Evolutionary conservation across 257 asterid genomes (phyloP).

Genomic region (Solanum clarkiae): DNA sequence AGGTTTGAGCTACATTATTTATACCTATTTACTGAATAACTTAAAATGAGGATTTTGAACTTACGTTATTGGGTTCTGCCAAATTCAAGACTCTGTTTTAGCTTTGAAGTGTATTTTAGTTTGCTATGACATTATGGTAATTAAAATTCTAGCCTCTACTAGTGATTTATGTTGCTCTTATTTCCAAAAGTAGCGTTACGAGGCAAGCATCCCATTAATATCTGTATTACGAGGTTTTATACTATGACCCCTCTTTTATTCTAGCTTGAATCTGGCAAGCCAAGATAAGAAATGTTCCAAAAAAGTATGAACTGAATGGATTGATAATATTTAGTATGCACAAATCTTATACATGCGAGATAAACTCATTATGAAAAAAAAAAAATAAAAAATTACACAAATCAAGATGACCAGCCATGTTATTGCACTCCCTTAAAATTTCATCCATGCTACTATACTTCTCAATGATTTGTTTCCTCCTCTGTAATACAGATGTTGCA

Average conservation of each 20-base stretch:
- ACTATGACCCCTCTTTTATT: background rate
- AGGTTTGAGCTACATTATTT: too few species aligned
- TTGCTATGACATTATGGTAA: background rate
- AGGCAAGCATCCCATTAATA: too few species aligned
- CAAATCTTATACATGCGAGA: background rate
- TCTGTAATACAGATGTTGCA: slow-evolving; percentile 74
- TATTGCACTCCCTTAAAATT: slow-evolving; percentile 70
- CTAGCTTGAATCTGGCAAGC: background rate
- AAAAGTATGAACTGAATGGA: too few species aligned
- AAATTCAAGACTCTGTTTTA: background rate
- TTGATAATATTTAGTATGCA: background rate
- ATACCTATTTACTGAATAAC: background rate
- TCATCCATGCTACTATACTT: slow-evolving; percentile 85
- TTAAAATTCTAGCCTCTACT: too few species aligned
- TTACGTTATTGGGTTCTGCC: background rate
- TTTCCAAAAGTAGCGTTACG: background rate
- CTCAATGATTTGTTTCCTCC: slow-evolving; percentile 72
- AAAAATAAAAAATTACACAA: slow-evolving; percentile 20
- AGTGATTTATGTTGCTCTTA: background rate
- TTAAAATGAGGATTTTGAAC: background rate
- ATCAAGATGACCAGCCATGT: slow-evolving; percentile 77
- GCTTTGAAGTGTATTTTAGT: slow-evolving; percentile 12
- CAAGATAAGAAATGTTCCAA: background rate
- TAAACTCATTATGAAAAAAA: too few species aligned
- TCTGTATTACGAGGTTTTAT: background rate